Evolutionary conservation across 768 basidiomycete genomes (phyloP).

Genomic region (Termitomyces sp.): DNA sequence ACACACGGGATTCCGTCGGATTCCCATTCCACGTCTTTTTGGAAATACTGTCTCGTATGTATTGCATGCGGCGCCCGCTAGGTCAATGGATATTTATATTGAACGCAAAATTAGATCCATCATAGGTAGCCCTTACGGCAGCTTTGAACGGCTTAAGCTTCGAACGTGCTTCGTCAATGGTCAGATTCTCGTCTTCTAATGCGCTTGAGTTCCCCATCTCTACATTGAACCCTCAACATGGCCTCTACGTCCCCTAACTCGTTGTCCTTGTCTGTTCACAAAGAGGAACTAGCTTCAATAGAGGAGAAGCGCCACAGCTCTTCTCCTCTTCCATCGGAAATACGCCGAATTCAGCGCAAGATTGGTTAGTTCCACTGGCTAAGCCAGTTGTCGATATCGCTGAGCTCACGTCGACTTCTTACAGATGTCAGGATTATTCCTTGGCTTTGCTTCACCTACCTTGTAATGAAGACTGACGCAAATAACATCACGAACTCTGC

Average conservation of each 20-base stretch:
- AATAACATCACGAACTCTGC: conserved; percentile 17
- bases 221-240: background rate
- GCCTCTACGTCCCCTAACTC: background rate
- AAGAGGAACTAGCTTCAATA: background rate
- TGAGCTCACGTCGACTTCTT: background rate
- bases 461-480: conserved; percentile 16
- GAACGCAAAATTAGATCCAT: background rate
- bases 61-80: background rate
- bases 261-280: background rate
- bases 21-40: background rate
- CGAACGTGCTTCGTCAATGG: background rate
- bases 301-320: background rate
- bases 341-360: conserved; percentile 13
- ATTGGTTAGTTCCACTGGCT: conserved; percentile 7
- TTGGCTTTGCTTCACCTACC: conserved; percentile 17
- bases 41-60: background rate
- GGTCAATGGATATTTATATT: background rate
- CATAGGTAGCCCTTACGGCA: background rate
- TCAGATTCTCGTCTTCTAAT: too few relatives aligned
- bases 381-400: background rate
- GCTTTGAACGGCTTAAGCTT: background rate
- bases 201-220: background rate
- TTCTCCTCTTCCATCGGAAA: background rate
- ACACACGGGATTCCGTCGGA: background rate
- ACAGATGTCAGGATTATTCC: conserved; percentile 15